A percentile compares a stretch with the other conserved stretches of the same genome.
phyloP scores from a whole-genome alignment of 140 eudicot genomes.

The Senecio squalidus region DNA sequence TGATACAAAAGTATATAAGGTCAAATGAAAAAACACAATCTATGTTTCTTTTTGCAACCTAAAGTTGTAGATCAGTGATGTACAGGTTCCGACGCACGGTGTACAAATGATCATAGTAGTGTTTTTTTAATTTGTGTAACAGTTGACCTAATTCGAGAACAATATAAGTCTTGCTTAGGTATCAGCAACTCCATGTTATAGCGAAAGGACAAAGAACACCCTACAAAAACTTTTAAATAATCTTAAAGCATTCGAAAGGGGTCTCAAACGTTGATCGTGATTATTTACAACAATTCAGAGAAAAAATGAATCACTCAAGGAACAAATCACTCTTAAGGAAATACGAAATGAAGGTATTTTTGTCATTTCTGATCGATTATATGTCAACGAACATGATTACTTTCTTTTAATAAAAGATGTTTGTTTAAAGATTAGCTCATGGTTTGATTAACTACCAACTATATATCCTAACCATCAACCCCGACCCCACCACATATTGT shows the following conservation, averaged over 20 bases:
- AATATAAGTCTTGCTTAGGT: conserved; percentile 5
- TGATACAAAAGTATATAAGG: conserved; percentile 12
- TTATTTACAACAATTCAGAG: no score
- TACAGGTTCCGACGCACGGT: conserved; percentile 10
- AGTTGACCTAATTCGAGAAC: conserved; percentile 32
- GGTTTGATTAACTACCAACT: conserved; percentile 1
- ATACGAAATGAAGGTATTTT: background rate
- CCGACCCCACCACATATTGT: conserved; percentile 21
- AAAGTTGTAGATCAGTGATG: conserved; percentile 13
- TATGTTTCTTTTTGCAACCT: background rate
- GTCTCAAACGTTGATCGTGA: no score
- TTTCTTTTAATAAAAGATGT: background rate
- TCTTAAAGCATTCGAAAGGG: no score
- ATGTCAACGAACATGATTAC: background rate
- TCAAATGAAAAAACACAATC: conserved; percentile 11
- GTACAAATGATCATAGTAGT: background rate
- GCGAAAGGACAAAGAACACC: conserved; percentile 6
- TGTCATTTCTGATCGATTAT: background rate
- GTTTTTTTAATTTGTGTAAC: background rate
- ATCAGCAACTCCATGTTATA: conserved; percentile 30
- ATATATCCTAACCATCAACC: conserved; percentile 9
- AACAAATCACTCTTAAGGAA: background rate
- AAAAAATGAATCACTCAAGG: no score
- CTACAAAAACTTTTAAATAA: no score
- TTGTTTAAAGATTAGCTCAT: background rate